Base-by-base conservation (phyloP, 2,329 filamentous ascomycete genomes). In the Podosphaera aphanis region DNA sequence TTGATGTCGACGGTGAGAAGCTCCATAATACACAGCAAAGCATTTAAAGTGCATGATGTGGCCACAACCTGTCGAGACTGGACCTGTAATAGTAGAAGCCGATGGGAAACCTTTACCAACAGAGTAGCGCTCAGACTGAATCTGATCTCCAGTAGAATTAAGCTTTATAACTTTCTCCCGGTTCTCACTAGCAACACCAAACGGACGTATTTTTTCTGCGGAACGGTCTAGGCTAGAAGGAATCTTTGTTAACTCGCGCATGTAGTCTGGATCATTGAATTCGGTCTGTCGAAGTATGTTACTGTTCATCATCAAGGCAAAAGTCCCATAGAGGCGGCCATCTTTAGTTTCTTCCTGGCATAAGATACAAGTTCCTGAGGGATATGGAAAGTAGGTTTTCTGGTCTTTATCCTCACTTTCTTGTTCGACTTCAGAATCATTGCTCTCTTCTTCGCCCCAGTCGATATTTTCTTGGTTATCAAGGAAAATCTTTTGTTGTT, bases 21-120 rank as follows among this genome's bases (percentile, higher is more conserved):
- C 84, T 40, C 82, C 74, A 52, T 83, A 80, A 57, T 95, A 98
- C 36, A 81, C 74, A 56, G 94, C 85, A 58, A 98, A 98, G 63
- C 90, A 98, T 53, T 74, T 77, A 60, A 83, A 95, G 61, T 98
- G 90, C 90, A 98, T 98, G 57, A 98, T 92, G 60, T 98, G 90
- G 2, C 90, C 90, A 61, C 90, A 98, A 8, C 88, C 84, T 31
- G 82, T 83, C 10, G 86, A 83, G 1, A 95, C 79, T 0, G 88
- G 82, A 0, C 86, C 90, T 16, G 73, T 67, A 23, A 71, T 68
- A 29, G 75, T 75, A 36, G 75, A 68, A 8, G 70, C 66, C 5
- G 76, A 68, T 2, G 83, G 79, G 57, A 93, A 98, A 0, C 90
- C 90, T 61, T 86, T 92, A 27, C 88, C 86, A 42, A 98, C 72